Percentiles rank a stretch among this genome's conserved stretches.
These are phyloP conservation scores for Exophiala dermatitidis DNA, from an alignment of 2,329 filamentous ascomycete genomes.

Conservation along the genomic window DNA sequence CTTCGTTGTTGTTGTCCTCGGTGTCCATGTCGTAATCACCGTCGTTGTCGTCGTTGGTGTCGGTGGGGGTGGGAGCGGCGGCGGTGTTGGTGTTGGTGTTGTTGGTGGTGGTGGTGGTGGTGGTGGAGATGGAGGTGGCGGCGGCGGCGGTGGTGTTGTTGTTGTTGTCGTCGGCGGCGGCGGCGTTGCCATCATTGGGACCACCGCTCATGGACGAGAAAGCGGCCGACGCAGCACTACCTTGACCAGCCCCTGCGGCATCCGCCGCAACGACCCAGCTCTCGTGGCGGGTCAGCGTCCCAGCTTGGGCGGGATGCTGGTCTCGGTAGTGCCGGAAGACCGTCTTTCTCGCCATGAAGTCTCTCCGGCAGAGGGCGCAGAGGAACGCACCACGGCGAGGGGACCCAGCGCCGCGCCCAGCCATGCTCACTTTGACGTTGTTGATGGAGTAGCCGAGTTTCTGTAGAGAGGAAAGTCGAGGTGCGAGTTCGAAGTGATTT, in stretches of 20 bases:
- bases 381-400: neutral
- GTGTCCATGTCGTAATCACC: no score
- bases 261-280: neutral
- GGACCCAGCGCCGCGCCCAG: neutral
- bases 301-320: conserved; percentile 2
- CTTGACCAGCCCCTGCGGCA: neutral
- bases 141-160: neutral
- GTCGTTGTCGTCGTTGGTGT: no score
- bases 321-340: conserved; percentile 8
- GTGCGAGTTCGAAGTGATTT: neutral
- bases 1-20: no score
- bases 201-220: neutral
- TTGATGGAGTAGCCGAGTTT: neutral
- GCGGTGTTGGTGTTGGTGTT: no score
- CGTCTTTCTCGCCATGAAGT: neutral
- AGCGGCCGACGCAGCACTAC: neutral
- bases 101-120: no score
- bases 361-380: conserved; percentile 4
- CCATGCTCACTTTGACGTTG: neutral
- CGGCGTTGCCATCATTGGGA: conserved; percentile 26
- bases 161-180: conserved; percentile 23
- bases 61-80: no score
- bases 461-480: neutral
- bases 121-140: no score
- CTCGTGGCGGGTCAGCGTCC: neutral